These are phyloP conservation scores for Pseudogymnoascus sp. DNA, from an alignment of 2,329 filamentous ascomycete genomes.

Conservation along the genomic window DNA sequence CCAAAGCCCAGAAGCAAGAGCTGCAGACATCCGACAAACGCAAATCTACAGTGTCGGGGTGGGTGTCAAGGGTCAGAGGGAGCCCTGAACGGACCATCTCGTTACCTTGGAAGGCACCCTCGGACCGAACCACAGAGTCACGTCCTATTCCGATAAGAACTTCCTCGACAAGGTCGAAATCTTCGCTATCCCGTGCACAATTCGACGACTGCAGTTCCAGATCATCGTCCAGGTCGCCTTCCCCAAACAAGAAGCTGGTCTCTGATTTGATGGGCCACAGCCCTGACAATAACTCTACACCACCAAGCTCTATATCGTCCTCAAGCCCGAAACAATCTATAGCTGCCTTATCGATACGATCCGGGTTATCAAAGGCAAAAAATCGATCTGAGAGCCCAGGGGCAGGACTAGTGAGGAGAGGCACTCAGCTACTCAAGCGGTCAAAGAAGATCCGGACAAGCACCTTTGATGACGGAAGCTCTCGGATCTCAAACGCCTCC, in stretches of 20 bases:
- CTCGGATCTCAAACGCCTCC: slow-evolving; percentile 28
- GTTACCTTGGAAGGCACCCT: slow-evolving; percentile 22
- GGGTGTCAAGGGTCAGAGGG: slow-evolving; percentile 28
- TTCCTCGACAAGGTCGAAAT: background rate
- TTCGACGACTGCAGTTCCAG: background rate
- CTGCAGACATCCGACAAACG: slow-evolving; percentile 25
- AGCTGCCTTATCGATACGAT: slow-evolving; percentile 16
- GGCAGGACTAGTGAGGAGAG: slow-evolving; percentile 15
- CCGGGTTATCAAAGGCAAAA: slow-evolving; percentile 1
- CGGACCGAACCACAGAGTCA: slow-evolving; percentile 16
- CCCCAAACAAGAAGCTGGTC: slow-evolving; percentile 30
- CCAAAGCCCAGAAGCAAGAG: slow-evolving; percentile 11
- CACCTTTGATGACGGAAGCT: slow-evolving; percentile 25
- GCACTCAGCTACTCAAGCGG: slow-evolving; percentile 22
- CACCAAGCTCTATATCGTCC: slow-evolving; percentile 16
- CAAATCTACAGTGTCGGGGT: slow-evolving; percentile 28
- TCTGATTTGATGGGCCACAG: slow-evolving; percentile 13
- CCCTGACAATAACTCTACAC: slow-evolving; percentile 16
- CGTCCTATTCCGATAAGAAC: background rate
- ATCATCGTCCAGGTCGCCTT: slow-evolving; percentile 38
- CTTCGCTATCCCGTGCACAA: background rate
- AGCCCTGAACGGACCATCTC: slow-evolving; percentile 25
- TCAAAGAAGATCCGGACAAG: slow-evolving; percentile 24
- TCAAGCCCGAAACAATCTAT: slow-evolving; percentile 17
- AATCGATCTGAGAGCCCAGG: slow-evolving; percentile 19